A percentile compares a stretch with the other conserved stretches of the same genome.
These are phyloP conservation scores for Suillus hirtellus DNA, from an alignment of 768 basidiomycete species.

Conservation along the genomic window DNA sequence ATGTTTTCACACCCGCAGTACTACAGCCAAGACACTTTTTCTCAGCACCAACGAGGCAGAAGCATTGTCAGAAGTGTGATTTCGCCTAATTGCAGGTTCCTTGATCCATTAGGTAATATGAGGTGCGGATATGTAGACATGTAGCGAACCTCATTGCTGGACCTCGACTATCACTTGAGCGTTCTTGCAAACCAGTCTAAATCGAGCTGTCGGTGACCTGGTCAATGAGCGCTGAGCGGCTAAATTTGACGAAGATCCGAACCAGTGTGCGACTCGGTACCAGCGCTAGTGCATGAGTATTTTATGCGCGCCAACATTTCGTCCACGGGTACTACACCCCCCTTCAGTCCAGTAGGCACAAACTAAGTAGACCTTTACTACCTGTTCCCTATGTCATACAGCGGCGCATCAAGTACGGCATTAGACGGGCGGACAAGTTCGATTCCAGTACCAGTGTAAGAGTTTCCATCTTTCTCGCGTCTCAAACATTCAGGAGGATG, in stretches of 20 bases:
- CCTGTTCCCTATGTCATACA: too few species aligned
- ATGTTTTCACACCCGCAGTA: too few species aligned
- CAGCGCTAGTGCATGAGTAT: not conserved
- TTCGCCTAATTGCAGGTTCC: not conserved
- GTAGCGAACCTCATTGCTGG: not conserved
- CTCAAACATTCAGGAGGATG: not conserved
- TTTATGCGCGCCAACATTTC: not conserved
- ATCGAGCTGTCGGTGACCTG: not conserved
- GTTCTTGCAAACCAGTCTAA: not conserved
- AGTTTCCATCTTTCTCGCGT: not conserved
- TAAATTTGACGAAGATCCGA: not conserved
- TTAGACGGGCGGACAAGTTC: not conserved
- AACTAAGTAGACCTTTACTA: not conserved
- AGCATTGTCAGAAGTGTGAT: not conserved
- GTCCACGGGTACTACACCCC: not conserved
- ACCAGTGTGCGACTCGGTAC: not conserved
- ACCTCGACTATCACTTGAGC: not conserved
- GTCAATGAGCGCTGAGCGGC: not conserved
- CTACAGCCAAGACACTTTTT: not conserved
- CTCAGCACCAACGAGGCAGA: not conserved
- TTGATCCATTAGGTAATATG: too few species aligned
- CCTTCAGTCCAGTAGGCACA: not conserved
- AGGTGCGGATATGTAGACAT: not conserved
- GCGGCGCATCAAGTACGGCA: too few species aligned
- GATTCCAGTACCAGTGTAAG: constrained; percentile 1